Evolutionary conservation across 2,329 filamentous ascomycete species (phyloP), one percentile per base, ranked within the genome.

Genomic region (Arachnomyces sp.): DNA sequence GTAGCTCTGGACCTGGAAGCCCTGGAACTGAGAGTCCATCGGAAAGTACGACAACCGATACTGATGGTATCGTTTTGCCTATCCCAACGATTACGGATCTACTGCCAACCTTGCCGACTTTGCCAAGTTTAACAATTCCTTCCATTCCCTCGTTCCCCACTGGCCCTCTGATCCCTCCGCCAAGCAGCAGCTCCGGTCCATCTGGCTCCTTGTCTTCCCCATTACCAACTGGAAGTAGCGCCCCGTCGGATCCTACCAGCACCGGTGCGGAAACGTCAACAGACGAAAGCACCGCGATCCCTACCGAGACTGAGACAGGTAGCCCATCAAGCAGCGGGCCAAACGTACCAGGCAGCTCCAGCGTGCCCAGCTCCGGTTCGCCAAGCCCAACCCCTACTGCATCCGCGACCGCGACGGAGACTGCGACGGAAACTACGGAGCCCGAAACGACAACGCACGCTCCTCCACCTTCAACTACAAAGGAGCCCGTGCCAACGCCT

Each of bases 111-210:
- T 46, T 43, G 31, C 40, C 44, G 12, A 43, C 44, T 1, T 16
- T 46, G 11, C 40, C 40, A 3, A 28, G 40, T 13, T 32, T 43
- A 28, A 43, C 41, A 34, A 25, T 16, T 36, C 34, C 14, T 6
- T 3, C 32, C 18, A 34, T 5, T 35, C 30, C 31, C 18, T 16
- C 33, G 39, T 30, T 28, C 13, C 9, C 21, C 5, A 34, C 34
- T 30, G 35, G n/a, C n/a, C 30, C 18, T n/a, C n/a, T 29, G 3
- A 46, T 55, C 18, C 46, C 50, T 32, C 16, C 25, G 8, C 28
- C 13, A 12, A 17, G 38, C 37, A 34, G 35, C 38, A 38, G 34
- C 44, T 30, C 34, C 28, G 40, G 32, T 13, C 29, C 36, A 28
- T 38, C 45, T 36, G 29, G 38, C 15, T 30, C 44, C 15, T 45